Evolutionary conservation across 75 land plant species (phyloP), one percentile per base, ranked within the genome.

Genomic region (Picea sitchensis): DNA sequence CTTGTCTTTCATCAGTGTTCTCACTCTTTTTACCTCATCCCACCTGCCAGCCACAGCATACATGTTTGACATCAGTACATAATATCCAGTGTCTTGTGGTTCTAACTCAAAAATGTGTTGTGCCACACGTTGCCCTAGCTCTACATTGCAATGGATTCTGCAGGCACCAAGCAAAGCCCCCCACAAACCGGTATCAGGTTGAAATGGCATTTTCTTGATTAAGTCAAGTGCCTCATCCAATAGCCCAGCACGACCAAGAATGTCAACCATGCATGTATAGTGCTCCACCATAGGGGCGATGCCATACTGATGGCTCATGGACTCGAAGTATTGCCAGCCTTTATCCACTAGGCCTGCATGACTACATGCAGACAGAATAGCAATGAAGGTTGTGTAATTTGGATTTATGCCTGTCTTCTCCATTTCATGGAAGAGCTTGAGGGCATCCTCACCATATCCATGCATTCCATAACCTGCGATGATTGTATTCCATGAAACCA

Each of bases 361-460:
- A 21, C 41, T 32, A 72, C 74, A 72, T 26, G 34, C 74, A 72
- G 26, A 17, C 26, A 72, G 44, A 32, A 72, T 21, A 9, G 18
- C 44, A 38, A 72, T 21, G 9, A 72, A 72, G 9, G 74, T 72
- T 21, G 32, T 21, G 17, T 32, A 15, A 72, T 72, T 38, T 18
- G 74, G 74, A 15, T 72, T 32, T 9, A 32, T 7, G 23, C 74
- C 74, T 72, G 14, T 38, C 15, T 32, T 14, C 17, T 72, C 9
- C 74, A 72, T 72, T 8, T 72, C 74, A 72, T 72, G 21, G 17
- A 72, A 38, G 20, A 72, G 26, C 18, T 72, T 17, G 8, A 72
- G 34, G 5, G 74, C 34, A 26, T 38, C 41, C 14, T 72, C 34
- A 23, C 41, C 74, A 15, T 32, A 17, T 17, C 74, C 74, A 14